These are phyloP conservation scores for Hymenotorrendiella dingleyae DNA, from an alignment of 2,329 filamentous ascomycete genomes.

Conservation along the genomic window DNA sequence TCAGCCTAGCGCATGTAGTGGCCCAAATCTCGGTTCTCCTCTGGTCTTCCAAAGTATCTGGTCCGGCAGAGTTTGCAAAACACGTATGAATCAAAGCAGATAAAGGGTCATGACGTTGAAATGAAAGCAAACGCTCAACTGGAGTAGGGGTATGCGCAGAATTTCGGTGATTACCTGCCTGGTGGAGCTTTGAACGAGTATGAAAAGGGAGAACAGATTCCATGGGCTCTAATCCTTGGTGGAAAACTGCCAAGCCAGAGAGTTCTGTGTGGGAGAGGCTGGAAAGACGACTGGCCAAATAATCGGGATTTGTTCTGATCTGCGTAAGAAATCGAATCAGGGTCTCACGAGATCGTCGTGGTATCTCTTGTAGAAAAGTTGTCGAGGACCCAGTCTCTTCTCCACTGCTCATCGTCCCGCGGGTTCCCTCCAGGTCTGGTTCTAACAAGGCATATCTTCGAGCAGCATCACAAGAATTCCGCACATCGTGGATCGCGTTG, in stretches of 20 bases:
- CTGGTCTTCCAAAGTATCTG: conserved; percentile 74
- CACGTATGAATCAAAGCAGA: conserved; percentile 81
- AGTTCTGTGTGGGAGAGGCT: conserved; percentile 72
- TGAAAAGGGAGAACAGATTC: conserved; percentile 77
- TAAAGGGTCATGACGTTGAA: conserved; percentile 82
- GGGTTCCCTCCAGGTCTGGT: conserved; percentile 58
- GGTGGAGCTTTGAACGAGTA: conserved; percentile 38
- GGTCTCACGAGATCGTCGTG: conserved; percentile 65
- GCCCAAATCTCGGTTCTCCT: conserved; percentile 84
- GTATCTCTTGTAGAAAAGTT: conserved; percentile 67
- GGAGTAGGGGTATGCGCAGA: conserved; percentile 49
- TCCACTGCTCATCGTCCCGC: conserved; percentile 27
- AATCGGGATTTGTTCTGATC: conserved; percentile 81
- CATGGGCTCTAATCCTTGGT: conserved; percentile 72
- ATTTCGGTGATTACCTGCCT: conserved; percentile 42
- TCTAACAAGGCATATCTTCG: conserved; percentile 66
- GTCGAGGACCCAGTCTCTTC: conserved; percentile 40
- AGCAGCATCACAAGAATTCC: conserved; percentile 68
- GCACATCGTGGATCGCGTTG: conserved; percentile 73
- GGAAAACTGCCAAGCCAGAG: conserved; percentile 68
- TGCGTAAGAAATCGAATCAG: conserved; percentile 75
- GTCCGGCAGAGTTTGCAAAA: conserved; percentile 79
- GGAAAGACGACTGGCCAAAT: conserved; percentile 75
- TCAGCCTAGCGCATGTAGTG: conserved; percentile 74
- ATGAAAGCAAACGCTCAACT: conserved; percentile 78